These are phyloP conservation scores for Gypsophila paniculata DNA, from an alignment of 179 eudicot genomes.

Conservation along the genomic window DNA sequence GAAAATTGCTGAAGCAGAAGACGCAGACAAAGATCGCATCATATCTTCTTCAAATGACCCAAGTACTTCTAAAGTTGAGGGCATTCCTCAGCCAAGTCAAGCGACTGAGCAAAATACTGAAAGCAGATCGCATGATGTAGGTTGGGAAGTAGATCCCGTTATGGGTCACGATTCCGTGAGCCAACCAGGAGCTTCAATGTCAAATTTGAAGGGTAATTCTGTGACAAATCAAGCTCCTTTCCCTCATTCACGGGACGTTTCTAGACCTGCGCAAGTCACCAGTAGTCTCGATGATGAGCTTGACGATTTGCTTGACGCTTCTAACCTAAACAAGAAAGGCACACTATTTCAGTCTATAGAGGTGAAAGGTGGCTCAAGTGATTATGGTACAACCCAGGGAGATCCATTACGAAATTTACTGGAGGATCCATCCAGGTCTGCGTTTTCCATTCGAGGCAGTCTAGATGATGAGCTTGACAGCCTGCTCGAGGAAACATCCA, in stretches of 20 bases:
- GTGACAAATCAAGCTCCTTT: conserved; percentile 13
- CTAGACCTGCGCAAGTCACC: conserved; percentile 21
- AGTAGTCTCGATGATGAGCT: conserved; percentile 46
- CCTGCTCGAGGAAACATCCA: conserved; percentile 51
- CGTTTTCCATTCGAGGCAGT: conserved; percentile 22
- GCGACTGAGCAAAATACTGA: conserved; percentile 19
- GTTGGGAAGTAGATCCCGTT: background rate
- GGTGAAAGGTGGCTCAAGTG: conserved; percentile 13
- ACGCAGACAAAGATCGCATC: conserved; percentile 7
- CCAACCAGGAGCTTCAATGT: conserved; percentile 15
- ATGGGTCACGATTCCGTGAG: background rate
- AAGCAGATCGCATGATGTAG: background rate
- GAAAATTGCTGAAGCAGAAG: conserved; percentile 24
- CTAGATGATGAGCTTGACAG: conserved; percentile 56
- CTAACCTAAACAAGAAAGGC: conserved; percentile 10
- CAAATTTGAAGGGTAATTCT: background rate
- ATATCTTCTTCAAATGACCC: conserved; percentile 13
- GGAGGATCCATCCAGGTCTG: conserved; percentile 21
- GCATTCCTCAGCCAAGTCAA: background rate
- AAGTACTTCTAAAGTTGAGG: conserved; percentile 7
- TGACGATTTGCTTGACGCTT: conserved; percentile 54
- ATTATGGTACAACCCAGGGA: conserved; percentile 11
- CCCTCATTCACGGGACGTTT: conserved; percentile 20
- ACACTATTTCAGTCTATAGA: conserved; percentile 3
- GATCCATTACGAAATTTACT: conserved; percentile 18